These are phyloP conservation scores for Phytophthora foliorum DNA, from an alignment of 352 stramenopile species.

Conservation along the genomic window DNA sequence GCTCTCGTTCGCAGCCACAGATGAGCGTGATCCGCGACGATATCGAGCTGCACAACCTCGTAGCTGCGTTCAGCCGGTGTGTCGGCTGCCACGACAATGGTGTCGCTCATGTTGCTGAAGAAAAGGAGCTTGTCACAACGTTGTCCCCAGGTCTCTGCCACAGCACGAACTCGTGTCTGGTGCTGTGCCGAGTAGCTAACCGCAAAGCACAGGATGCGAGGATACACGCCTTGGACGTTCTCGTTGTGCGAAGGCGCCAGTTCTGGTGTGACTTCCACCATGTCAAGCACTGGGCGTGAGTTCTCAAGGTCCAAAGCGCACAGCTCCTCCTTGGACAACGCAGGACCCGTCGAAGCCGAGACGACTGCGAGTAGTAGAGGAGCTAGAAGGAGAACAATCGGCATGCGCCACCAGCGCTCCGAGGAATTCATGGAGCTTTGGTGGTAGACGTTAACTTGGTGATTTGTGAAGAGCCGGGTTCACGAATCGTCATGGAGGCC, in stretches of 20 bases:
- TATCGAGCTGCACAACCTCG: slow-evolving; percentile 69
- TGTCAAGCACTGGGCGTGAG: slow-evolving; percentile 43
- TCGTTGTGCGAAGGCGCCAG: slow-evolving; percentile 11
- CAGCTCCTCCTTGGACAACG: slow-evolving; percentile 48
- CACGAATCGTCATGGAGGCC: too few relatives aligned
- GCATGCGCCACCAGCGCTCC: background rate
- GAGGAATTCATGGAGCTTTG: background rate
- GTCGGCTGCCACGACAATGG: slow-evolving; percentile 47
- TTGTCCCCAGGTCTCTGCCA: slow-evolving; percentile 83
- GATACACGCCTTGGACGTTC: slow-evolving; percentile 33
- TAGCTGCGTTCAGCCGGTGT: slow-evolving; percentile 36
- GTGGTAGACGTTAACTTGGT: too few relatives aligned
- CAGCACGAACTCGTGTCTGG: slow-evolving; percentile 58
- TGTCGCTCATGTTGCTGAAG: slow-evolving; percentile 80
- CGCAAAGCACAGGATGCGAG: slow-evolving; percentile 76
- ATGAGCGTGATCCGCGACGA: slow-evolving; percentile 76
- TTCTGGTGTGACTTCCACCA: slow-evolving; percentile 56
- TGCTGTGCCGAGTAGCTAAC: slow-evolving; percentile 78
- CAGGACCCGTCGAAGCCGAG: background rate
- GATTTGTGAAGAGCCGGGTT: too few relatives aligned
- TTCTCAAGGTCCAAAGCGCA: slow-evolving; percentile 53
- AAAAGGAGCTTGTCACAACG: slow-evolving; percentile 81
- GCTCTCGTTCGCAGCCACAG: slow-evolving; percentile 80
- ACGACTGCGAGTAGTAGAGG: background rate
- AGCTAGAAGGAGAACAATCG: background rate